These are phyloP conservation scores for Pseudocohnilembus persalinus DNA, from an alignment of 169 alveolate genomes.

Conservation along the genomic window DNA sequence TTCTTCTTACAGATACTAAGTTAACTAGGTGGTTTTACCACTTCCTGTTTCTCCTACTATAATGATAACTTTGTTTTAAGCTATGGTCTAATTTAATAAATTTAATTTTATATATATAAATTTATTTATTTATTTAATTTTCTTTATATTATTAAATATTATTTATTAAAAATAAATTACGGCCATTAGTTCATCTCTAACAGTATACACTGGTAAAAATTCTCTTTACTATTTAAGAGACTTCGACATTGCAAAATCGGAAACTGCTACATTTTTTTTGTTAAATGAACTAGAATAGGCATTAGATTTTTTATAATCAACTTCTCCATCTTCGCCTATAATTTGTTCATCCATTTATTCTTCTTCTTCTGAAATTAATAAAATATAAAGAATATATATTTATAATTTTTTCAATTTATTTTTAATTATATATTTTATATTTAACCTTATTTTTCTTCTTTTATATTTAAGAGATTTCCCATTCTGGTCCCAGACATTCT, in stretches of 20 bases:
- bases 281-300: conserved; percentile 69
- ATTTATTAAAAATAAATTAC: too few relatives aligned
- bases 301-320: conserved; percentile 53
- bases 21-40: conserved; percentile 98
- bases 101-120: too few relatives aligned
- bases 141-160: too few relatives aligned
- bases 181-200: conserved; percentile 58
- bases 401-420: background rate
- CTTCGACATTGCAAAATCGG: conserved; percentile 87
- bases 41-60: conserved; percentile 99
- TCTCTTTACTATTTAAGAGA: conserved; percentile 88
- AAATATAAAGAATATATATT: conserved; percentile 32
- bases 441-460: conserved; percentile 31
- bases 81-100: conserved; percentile 8
- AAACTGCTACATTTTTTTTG: conserved; percentile 68
- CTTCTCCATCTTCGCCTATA: conserved; percentile 57
- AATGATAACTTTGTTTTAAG: conserved; percentile 94
- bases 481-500: conserved; percentile 93
- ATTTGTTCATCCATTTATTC: conserved; percentile 41
- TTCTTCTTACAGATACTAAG: conserved; percentile 95
- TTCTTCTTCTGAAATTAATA: conserved; percentile 15
- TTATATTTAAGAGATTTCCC: conserved; percentile 80
- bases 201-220: conserved; percentile 85
- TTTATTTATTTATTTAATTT: too few relatives aligned
- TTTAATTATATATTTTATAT: conserved; percentile 25